phyloP scores from a whole-genome alignment of 768 basidiomycete genomes.

The Russula sp. region DNA sequence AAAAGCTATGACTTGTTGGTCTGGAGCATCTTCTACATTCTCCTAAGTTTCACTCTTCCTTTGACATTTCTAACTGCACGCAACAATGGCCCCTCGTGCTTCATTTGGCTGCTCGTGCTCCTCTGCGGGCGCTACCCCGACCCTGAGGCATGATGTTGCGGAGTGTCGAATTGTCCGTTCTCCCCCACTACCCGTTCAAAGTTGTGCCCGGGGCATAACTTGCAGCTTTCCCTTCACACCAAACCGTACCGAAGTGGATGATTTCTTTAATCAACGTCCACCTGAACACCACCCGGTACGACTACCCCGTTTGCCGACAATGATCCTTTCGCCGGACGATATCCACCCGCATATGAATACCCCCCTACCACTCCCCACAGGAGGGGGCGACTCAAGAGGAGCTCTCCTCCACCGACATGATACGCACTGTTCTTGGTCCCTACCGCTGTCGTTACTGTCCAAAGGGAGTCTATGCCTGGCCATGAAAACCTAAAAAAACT shows the following conservation, averaged over 20 bases:
- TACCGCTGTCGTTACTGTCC: no score
- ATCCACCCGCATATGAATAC: neutral
- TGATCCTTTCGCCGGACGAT: no score
- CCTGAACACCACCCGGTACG: no score
- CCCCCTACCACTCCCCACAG: slow-evolving; percentile 34
- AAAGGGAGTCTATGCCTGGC: no score
- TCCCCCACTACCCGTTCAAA: no score
- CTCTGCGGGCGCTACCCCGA: neutral
- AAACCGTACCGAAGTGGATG: neutral
- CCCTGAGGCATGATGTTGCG: no score
- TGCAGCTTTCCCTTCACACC: neutral
- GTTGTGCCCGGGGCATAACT: slow-evolving; percentile 12
- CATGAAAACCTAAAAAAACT: no score
- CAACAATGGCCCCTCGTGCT: neutral
- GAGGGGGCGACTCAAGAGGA: slow-evolving; percentile 30
- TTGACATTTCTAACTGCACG: neutral
- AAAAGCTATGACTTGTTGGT: slow-evolving; percentile 2
- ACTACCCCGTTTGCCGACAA: no score
- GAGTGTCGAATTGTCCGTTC: no score
- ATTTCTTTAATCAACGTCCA: no score
- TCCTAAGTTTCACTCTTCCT: neutral
- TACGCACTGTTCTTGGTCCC: no score
- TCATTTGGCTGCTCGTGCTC: neutral
- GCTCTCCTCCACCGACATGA: neutral
- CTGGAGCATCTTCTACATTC: neutral